Evolutionary conservation across 1,284 basidiomycete genomes (phyloP).

Genomic region (Pholiota adiposa): DNA sequence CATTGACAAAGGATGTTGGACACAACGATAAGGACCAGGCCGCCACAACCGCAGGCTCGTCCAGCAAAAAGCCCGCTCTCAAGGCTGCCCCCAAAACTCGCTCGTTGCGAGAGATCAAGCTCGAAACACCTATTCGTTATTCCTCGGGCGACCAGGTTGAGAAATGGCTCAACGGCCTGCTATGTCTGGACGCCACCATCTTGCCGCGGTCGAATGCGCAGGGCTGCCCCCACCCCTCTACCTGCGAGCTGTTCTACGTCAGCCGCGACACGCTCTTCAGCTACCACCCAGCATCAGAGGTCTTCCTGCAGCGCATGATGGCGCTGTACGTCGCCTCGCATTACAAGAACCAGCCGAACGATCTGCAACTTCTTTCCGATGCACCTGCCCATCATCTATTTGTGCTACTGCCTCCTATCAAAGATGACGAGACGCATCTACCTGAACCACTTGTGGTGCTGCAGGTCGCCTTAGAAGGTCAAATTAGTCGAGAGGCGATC

Average conservation of each 20-base stretch:
- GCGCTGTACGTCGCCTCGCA: conserved; percentile 96
- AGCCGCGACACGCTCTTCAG: conserved; percentile 97
- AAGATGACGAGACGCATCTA: conserved; percentile 83
- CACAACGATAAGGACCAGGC: conserved; percentile 48
- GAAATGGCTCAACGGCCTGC: conserved; percentile 90
- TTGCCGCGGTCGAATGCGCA: conserved; percentile 63
- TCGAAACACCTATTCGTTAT: conserved; percentile 96
- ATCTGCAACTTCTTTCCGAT: conserved; percentile 95
- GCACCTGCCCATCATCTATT: conserved; percentile 98
- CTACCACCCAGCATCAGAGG: conserved; percentile 95
- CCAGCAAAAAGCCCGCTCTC: conserved; percentile 52
- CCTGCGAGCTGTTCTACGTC: conserved; percentile 96
- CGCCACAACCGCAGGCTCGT: conserved; percentile 43
- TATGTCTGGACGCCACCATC: conserved; percentile 94
- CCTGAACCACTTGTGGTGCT: conserved; percentile 95
- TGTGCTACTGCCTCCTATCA: conserved; percentile 90
- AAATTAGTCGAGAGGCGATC: conserved; percentile 87
- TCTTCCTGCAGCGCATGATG: conserved; percentile 99
- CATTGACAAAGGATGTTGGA: conserved; percentile 61
- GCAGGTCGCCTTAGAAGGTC: conserved; percentile 95
- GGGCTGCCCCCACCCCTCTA: conserved; percentile 91
- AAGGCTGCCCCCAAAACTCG: conserved; percentile 73
- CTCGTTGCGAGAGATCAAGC: conserved; percentile 90
- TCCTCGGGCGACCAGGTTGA: conserved; percentile 88
- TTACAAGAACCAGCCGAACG: conserved; percentile 99